Percentiles rank a stretch among this genome's conserved stretches.
These are phyloP conservation scores for Pestalotiopsis sp. DNA, from an alignment of 2,329 filamentous ascomycete genomes.

Conservation along the genomic window DNA sequence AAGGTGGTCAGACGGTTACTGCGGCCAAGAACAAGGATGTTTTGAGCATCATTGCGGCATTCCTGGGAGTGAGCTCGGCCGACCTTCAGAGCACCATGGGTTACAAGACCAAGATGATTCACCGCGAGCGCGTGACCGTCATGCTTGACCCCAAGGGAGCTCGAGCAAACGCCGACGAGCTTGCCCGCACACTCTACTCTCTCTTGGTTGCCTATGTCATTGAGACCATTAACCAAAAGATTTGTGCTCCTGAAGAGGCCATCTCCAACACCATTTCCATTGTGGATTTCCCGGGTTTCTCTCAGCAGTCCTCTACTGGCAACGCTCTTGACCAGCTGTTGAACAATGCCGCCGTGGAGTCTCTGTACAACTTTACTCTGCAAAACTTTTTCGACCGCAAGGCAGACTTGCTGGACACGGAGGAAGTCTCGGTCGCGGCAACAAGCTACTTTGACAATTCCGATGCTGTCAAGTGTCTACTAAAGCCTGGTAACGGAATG, in stretches of 20 bases:
- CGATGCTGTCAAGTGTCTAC: constrained; percentile 85
- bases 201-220: constrained; percentile 93
- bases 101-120: constrained; percentile 96
- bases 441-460: constrained; percentile 99
- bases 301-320: constrained; percentile 79
- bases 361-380: constrained; percentile 88
- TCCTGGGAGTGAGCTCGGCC: constrained; percentile 79
- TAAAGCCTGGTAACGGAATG: constrained; percentile 91
- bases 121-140: constrained; percentile 95
- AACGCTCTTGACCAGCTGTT: constrained; percentile 90
- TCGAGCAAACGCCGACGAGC: constrained; percentile 87
- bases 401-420: constrained; percentile 89
- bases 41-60: constrained; percentile 85
- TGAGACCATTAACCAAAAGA: constrained; percentile 86
- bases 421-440: constrained; percentile 86
- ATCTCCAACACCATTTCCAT: constrained; percentile 94
- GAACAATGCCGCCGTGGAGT: constrained; percentile 91
- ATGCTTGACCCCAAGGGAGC: constrained; percentile 95
- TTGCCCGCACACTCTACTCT: constrained; percentile 91
- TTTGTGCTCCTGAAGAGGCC: constrained; percentile 84
- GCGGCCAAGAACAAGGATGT: constrained; percentile 93
- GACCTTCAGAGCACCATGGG: constrained; percentile 88
- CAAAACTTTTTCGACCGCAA: constrained; percentile 97
- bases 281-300: constrained; percentile 95
- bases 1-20: constrained; percentile 84